Evolutionary conservation across 202 grass and related monocot genomes (phyloP).

Genomic region (Panicum virgatum): DNA sequence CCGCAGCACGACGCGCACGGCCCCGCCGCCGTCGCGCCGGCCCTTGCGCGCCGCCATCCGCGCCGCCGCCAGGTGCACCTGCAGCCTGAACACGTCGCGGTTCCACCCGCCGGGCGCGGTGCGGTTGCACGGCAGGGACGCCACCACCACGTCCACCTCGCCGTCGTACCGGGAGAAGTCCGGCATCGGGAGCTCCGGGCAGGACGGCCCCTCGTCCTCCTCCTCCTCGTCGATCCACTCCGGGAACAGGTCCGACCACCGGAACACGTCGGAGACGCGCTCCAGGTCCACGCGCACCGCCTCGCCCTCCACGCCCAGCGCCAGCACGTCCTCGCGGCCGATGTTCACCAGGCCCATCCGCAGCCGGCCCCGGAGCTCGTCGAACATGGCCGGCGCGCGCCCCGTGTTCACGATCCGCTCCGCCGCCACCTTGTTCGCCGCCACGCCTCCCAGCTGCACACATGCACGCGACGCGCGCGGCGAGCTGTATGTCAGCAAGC

Average conservation of each 20-base stretch:
- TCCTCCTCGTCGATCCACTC: constrained; percentile 99
- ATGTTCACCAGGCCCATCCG: constrained; percentile 77
- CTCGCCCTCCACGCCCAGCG: constrained; percentile 64
- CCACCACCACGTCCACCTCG: constrained; percentile 72
- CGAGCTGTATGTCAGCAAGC: too few relatives aligned
- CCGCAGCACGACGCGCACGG: constrained; percentile 62
- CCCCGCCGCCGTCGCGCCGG: constrained; percentile 30
- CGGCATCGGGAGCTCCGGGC: constrained; percentile 92
- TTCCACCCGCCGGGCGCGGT: constrained; percentile 49
- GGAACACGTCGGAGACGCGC: constrained; percentile 49
- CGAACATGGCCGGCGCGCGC: constrained; percentile 51
- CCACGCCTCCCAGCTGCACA: constrained; percentile 48
- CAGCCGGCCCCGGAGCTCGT: constrained; percentile 45
- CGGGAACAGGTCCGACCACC: constrained; percentile 86
- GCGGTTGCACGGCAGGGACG: constrained; percentile 68
- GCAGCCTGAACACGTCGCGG: constrained; percentile 87
- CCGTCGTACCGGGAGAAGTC: constrained; percentile 49
- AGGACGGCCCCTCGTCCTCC: constrained; percentile 64
- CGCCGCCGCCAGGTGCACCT: constrained; percentile 78
- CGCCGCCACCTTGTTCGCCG: too few relatives aligned
- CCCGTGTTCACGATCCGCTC: constrained; percentile 66
- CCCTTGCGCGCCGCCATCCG: constrained; percentile 50
- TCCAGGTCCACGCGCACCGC: constrained; percentile 55
- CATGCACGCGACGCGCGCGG: not conserved
- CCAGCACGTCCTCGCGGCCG: constrained; percentile 51